phyloP scores from a whole-genome alignment of 2,329 filamentous ascomycete species.

The Phialophora expanda region DNA sequence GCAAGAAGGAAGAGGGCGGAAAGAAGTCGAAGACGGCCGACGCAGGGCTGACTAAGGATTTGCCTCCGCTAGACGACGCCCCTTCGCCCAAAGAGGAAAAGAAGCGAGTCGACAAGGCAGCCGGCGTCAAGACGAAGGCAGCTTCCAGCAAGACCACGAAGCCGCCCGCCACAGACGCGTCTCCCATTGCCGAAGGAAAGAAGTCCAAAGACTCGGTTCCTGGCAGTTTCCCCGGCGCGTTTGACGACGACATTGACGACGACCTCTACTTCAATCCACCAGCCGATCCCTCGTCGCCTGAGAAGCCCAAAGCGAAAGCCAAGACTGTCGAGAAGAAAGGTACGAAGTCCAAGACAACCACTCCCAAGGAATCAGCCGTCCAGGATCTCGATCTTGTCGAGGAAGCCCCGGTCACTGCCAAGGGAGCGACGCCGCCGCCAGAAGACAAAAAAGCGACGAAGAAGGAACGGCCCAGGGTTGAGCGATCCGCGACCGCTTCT shows the following conservation, averaged over 20 bases:
- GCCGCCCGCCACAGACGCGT: slow-evolving; percentile 36
- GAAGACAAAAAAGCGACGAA: slow-evolving; percentile 65
- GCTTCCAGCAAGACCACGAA: slow-evolving; percentile 37
- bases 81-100: slow-evolving; percentile 49
- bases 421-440: slow-evolving; percentile 57
- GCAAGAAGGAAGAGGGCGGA: slow-evolving; percentile 49
- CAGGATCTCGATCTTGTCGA: slow-evolving; percentile 40
- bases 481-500: slow-evolving; percentile 68
- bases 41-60: slow-evolving; percentile 47
- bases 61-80: slow-evolving; percentile 48
- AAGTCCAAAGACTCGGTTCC: slow-evolving; percentile 54
- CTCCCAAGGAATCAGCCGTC: slow-evolving; percentile 37
- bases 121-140: slow-evolving; percentile 45
- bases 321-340: slow-evolving; percentile 33
- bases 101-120: slow-evolving; percentile 47
- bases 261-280: slow-evolving; percentile 39
- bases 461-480: slow-evolving; percentile 78
- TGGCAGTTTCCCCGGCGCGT: slow-evolving; percentile 62
- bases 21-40: slow-evolving; percentile 44
- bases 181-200: slow-evolving; percentile 44
- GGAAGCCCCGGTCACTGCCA: slow-evolving; percentile 44
- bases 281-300: slow-evolving; percentile 25
- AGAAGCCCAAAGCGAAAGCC: slow-evolving; percentile 33
- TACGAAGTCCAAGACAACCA: slow-evolving; percentile 43
- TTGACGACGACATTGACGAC: slow-evolving; percentile 54